Conservation (phyloP, 345 rosid genomes). For the Salix purpurea region DNA sequence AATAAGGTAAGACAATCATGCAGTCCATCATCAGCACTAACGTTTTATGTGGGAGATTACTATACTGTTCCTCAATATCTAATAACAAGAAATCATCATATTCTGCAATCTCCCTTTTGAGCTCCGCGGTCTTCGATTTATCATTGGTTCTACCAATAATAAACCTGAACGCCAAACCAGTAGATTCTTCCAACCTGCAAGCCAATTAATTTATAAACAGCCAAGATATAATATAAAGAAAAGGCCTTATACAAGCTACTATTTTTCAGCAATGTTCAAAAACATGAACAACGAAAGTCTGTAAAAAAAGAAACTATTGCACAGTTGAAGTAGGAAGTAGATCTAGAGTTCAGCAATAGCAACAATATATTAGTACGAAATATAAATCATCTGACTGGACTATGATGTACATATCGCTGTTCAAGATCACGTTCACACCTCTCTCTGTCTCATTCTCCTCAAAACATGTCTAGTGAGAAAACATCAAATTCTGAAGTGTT, state of each 20-base stretch:
- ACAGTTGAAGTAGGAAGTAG: neutral
- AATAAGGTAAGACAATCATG: neutral
- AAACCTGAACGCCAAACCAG: slow-evolving; percentile 80
- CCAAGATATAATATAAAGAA: neutral
- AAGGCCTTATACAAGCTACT: neutral
- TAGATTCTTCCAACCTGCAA: slow-evolving; percentile 79
- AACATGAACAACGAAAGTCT: neutral
- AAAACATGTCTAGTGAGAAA: neutral
- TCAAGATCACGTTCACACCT: neutral
- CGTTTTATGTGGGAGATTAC: slow-evolving; percentile 99
- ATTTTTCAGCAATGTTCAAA: neutral
- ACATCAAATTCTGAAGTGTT: neutral
- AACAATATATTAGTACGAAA: neutral
- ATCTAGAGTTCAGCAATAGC: neutral
- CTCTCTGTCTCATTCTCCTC: neutral
- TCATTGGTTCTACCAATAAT: slow-evolving; percentile 66
- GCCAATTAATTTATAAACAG: neutral
- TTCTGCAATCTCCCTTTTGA: slow-evolving; percentile 62
- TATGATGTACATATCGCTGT: neutral
- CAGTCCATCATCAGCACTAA: slow-evolving; percentile 36
- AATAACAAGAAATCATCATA: slow-evolving; percentile 82
- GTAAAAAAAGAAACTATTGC: neutral
- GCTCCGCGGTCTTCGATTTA: slow-evolving; percentile 53
- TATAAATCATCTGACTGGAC: neutral
- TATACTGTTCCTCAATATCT: slow-evolving; percentile 93